A percentile compares a stretch with the other conserved stretches of the same genome.
Evolutionary conservation across 805 yeast genomes (phyloP).

Genomic region (Starmerella gropengiesseri): DNA sequence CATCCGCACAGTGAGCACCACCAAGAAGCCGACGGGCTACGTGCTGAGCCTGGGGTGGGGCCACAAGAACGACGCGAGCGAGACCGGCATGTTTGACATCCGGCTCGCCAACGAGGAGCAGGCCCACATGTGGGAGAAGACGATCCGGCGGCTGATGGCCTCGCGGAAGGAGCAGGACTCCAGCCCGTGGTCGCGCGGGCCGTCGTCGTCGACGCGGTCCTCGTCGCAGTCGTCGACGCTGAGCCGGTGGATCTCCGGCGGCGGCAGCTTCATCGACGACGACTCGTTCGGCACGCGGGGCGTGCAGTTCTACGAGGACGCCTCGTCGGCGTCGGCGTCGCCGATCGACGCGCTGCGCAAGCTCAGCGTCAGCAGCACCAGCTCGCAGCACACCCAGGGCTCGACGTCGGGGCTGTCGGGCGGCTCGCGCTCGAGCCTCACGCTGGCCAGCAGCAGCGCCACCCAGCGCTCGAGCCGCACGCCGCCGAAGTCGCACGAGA

Average conservation of each 20-base stretch:
- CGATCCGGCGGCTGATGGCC: slow-evolving; percentile 23
- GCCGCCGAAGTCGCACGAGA: slow-evolving; percentile 8
- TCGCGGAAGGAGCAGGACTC: background rate
- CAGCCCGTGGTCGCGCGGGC: background rate
- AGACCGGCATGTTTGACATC: slow-evolving; percentile 74
- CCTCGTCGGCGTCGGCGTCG: slow-evolving; percentile 8
- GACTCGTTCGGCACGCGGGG: slow-evolving; percentile 13
- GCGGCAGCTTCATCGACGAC: slow-evolving; percentile 12
- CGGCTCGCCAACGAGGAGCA: slow-evolving; percentile 75
- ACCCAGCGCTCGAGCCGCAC: slow-evolving; percentile 6
- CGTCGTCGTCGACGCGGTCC: slow-evolving; percentile 4
- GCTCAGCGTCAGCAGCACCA: slow-evolving; percentile 16
- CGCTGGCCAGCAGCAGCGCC: background rate
- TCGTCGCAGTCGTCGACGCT: slow-evolving; percentile 10
- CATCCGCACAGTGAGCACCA: slow-evolving; percentile 36
- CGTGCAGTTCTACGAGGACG: slow-evolving; percentile 18
- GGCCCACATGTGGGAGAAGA: slow-evolving; percentile 63
- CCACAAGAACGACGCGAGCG: slow-evolving; percentile 50
- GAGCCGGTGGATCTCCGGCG: slow-evolving; percentile 9
- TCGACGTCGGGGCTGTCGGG: slow-evolving; percentile 9
- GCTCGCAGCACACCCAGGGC: slow-evolving; percentile 15
- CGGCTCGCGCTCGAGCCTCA: slow-evolving; percentile 7
- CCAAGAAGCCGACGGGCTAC: slow-evolving; percentile 25
- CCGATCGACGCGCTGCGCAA: slow-evolving; percentile 22
- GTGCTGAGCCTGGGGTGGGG: slow-evolving; percentile 30